Percentiles rank a stretch among this genome's conserved stretches.
Conservation (phyloP, 257 asterid genomes). For the Perilla frutescens region DNA sequence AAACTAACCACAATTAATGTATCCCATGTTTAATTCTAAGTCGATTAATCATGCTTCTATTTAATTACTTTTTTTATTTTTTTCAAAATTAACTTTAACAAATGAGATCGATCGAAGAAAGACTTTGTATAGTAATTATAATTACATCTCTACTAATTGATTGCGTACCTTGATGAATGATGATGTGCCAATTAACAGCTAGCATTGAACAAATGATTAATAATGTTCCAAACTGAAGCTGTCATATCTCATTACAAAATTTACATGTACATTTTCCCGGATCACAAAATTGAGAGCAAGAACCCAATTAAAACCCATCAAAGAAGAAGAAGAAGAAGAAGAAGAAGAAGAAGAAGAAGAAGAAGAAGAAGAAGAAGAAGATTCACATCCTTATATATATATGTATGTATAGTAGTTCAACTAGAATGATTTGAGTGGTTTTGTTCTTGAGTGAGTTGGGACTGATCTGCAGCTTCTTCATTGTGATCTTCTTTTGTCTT, state of each 20-base stretch:
- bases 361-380: background rate
- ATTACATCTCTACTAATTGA: no score
- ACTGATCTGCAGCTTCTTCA: conserved; percentile 31
- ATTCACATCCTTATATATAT: background rate
- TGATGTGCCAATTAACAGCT: background rate
- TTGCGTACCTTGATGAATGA: background rate
- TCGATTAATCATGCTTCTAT: background rate
- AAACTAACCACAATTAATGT: background rate
- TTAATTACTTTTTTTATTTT: background rate
- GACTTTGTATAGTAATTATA: no score
- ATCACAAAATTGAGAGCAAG: conserved; percentile 50
- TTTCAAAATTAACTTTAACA: background rate
- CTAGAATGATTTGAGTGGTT: conserved; percentile 26
- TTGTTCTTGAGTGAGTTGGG: conserved; percentile 38
- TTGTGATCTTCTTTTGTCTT: conserved; percentile 21
- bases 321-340: background rate
- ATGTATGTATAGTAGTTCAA: background rate
- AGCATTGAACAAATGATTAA: background rate
- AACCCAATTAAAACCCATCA: background rate
- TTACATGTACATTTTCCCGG: conserved; percentile 36
- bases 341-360: background rate
- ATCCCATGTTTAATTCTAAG: no score
- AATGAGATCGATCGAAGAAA: no score
- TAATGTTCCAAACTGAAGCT: conserved; percentile 30
- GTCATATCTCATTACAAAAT: conserved; percentile 48